Evolutionary conservation across 1,139 yeast species (phyloP), one percentile per base, ranked within the genome.

Genomic region (Yamadazyma buinensis): DNA sequence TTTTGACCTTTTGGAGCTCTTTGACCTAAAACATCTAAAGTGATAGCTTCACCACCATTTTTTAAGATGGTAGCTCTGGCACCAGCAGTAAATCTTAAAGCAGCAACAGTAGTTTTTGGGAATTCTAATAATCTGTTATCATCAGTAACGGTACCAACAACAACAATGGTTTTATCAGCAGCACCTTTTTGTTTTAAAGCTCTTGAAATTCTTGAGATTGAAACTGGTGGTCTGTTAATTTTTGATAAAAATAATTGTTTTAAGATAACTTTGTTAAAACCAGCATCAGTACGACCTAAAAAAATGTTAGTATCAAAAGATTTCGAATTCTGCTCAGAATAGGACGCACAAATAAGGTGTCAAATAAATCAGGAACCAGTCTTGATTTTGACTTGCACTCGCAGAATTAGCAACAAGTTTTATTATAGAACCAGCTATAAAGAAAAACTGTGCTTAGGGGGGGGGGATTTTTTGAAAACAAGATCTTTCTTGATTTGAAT

Each of bases 31-130:
- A 92, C 97, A 73, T 92, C 98, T 61, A 94, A 83, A 64, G 98
- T 94, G 83, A 92, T 84, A 64, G 90, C 87, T 79, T 92, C 98
- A 82, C 99, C 99, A 75, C 99, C 99, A 67, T 92, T 94, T 82
- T 90, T 90, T 62, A 81, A 59, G 70, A 92, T 94, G 73, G 90
- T 87, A 62, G 96, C 97, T 74, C 85, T 88, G 69, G 99, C 99
- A 75, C 95, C 85, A 62, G 92, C 95, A 58, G 99, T 94, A 88
- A 92, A 90, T 77, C 95, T 88, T 71, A 92, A 84, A 71, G 98
- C 99, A 62, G 98, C 97, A 60, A 92, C 84, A 53, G 97, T 86
- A 61, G 94, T 75, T 83, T 90, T 90, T 75, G 97, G 97, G 80
- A 87, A 79, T 61, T 82, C 86, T 56, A 80, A 75, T 68, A 92